Percentiles rank a stretch among this genome's conserved stretches.
These are phyloP conservation scores for Talaromyces stipitatus DNA, from an alignment of 495 filamentous ascomycete genomes.

Conservation along the genomic window DNA sequence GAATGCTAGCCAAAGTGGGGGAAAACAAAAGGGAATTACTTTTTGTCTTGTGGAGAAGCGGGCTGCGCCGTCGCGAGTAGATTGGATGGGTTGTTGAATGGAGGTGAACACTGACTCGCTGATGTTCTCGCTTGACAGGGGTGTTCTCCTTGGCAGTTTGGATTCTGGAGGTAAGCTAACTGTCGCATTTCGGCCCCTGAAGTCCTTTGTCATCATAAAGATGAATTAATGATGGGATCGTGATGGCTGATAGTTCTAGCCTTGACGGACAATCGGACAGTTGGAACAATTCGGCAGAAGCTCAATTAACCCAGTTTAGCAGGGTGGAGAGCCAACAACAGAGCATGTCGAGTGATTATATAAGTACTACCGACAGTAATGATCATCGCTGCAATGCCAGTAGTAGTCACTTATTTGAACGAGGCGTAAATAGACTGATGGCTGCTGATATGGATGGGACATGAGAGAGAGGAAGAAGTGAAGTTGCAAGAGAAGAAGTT, in stretches of 20 bases:
- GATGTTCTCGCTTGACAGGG: background rate
- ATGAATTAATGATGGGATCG: background rate
- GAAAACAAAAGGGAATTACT: background rate
- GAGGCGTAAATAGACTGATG: background rate
- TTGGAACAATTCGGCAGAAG: background rate
- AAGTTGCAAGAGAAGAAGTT: background rate
- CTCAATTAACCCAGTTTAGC: no score
- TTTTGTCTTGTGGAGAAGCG: constrained; percentile 2
- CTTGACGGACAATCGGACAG: background rate
- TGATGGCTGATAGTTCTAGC: background rate
- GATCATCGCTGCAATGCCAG: background rate
- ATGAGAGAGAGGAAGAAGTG: background rate
- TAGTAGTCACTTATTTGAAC: background rate
- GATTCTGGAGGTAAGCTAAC: background rate
- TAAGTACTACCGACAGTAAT: background rate
- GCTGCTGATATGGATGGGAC: background rate
- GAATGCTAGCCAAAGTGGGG: background rate
- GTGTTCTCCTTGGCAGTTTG: background rate
- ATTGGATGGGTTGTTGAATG: background rate
- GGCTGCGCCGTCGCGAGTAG: background rate
- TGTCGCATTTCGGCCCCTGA: background rate
- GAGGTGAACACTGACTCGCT: background rate
- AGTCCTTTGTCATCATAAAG: background rate
- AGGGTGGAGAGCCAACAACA: background rate
- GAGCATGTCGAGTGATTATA: background rate